Evolutionary conservation across 2,329 filamentous ascomycete genomes (phyloP), one percentile per base, ranked within the genome.

Genomic region (Chaetoscypha palmicola): DNA sequence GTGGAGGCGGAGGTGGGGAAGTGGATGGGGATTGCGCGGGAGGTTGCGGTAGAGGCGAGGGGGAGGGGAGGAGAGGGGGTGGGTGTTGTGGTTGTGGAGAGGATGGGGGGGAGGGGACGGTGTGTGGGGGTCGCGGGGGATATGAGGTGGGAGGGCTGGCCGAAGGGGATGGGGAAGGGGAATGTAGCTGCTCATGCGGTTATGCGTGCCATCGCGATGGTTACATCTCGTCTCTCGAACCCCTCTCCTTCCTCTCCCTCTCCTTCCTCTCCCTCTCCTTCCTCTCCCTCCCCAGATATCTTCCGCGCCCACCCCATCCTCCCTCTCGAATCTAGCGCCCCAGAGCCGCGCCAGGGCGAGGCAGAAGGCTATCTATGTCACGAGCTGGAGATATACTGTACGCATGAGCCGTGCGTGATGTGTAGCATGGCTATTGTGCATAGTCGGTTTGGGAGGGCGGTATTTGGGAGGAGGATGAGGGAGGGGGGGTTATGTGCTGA

Each of bases 341-440:
- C 79, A 81, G 56, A 83, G 82, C 58, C 77, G 75, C n/a, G n/a
- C n/a, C n/a, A n/a, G n/a, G 31, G 76, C 72, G 52, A 75, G 77
- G 23, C 36, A 23, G 86, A 88, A 54, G 91, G 91, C 41, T 98
- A 98, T 63, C 79, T 98, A 16, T 97, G 91, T 66, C 88, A 94
- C 54, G 86, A 88, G 43, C 75, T 98, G 22, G 91, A 97, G 64
- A 77, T 98, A 45, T 97, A 96, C 67, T 73, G 94, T 48, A 95
- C 90, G 2, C 90, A 97, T 60, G 92, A 98, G 66, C 92, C 92
- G 4, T 98, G 92, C 62, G 77, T 94, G 48, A 94, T 94, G 77
- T 98, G 92, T 66, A 88, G 86, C 26, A 97, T 97, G 92, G 92
- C 87, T 1, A 84, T 97, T 55, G 73, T 97, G 17, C 90, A 97